Percentiles rank a stretch among this genome's conserved stretches.
Conservation (phyloP, 148 eudicot genomes). For the Chenopodium berlandieri region DNA sequence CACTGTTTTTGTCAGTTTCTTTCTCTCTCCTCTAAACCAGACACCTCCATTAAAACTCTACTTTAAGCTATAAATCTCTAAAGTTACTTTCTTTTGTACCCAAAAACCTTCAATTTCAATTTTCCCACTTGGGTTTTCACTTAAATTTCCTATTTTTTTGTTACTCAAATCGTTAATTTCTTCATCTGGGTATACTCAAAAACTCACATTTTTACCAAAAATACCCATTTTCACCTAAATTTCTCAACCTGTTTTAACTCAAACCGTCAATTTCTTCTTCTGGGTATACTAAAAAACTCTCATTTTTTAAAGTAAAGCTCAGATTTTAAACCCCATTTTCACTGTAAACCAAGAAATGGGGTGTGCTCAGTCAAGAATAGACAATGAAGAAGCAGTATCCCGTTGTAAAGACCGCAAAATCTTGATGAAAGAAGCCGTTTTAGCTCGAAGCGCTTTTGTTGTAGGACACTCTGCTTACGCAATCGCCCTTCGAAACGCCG, state of each 20-base stretch:
- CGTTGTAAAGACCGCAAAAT: slow-evolving; percentile 82
- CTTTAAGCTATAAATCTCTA: not conserved
- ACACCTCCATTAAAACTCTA: not conserved
- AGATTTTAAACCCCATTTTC: not conserved
- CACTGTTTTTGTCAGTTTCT: slow-evolving; percentile 31
- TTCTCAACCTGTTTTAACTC: not conserved
- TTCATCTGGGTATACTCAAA: slow-evolving; percentile 6
- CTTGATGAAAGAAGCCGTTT: slow-evolving; percentile 84
- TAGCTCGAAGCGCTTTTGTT: slow-evolving; percentile 67
- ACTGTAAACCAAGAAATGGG: slow-evolving; percentile 45
- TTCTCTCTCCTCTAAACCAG: slow-evolving; percentile 8
- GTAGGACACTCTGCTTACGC: slow-evolving; percentile 74
- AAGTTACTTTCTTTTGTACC: not conserved
- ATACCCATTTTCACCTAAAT: not conserved
- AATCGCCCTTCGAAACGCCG: slow-evolving; percentile 61
- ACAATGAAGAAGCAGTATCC: slow-evolving; percentile 83
- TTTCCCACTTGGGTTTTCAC: not conserved
- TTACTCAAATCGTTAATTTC: not conserved
- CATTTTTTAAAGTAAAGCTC: not conserved
- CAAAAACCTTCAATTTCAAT: not conserved
- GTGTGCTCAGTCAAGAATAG: slow-evolving; percentile 91
- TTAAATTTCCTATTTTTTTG: not conserved
- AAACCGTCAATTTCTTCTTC: not conserved
- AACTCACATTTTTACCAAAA: not conserved
- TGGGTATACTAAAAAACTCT: slow-evolving; percentile 5